A percentile compares a stretch with the other conserved stretches of the same genome.
Conservation (phyloP, 1,139 yeast species). For the Debaryomyces sp. region DNA sequence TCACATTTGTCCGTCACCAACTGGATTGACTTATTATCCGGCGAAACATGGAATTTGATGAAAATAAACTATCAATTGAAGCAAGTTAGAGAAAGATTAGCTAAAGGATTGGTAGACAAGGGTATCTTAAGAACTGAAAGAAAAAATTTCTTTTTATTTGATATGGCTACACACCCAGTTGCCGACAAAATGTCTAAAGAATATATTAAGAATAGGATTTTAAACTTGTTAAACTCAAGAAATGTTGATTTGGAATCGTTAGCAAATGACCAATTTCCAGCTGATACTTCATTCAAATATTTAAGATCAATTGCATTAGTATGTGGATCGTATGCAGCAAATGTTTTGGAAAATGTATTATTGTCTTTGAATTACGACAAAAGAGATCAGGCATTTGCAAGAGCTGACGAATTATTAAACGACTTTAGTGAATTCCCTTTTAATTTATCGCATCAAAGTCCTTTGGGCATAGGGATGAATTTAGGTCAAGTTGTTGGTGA, state of each 20-base stretch:
- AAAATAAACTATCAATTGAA: constrained; percentile 93
- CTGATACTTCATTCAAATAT: constrained; percentile 65
- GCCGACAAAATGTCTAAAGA: constrained; percentile 83
- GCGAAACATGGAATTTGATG: constrained; percentile 97
- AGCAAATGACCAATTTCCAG: constrained; percentile 66
- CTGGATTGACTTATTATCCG: constrained; percentile 94
- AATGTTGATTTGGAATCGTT: constrained; percentile 56
- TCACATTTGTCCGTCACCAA: constrained; percentile 77
- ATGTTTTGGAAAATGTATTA: constrained; percentile 89
- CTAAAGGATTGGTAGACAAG: constrained; percentile 96
- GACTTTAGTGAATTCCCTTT: constrained; percentile 92
- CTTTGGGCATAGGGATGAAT: constrained; percentile 77
- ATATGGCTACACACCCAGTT: constrained; percentile 98
- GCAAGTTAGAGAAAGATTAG: constrained; percentile 94
- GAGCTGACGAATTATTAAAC: constrained; percentile 86
- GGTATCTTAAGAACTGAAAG: constrained; percentile 97
- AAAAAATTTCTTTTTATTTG: constrained; percentile 89
- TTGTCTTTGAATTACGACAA: constrained; percentile 80
- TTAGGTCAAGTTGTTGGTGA: constrained; percentile 65
- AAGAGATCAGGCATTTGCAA: constrained; percentile 88
- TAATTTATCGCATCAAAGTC: constrained; percentile 51
- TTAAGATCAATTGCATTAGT: constrained; percentile 82
- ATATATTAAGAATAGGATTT: constrained; percentile 73
- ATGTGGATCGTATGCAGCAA: constrained; percentile 93
- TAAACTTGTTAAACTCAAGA: constrained; percentile 70